Conservation (phyloP, 305 asterid genomes). For the Ilex paraguariensis region DNA sequence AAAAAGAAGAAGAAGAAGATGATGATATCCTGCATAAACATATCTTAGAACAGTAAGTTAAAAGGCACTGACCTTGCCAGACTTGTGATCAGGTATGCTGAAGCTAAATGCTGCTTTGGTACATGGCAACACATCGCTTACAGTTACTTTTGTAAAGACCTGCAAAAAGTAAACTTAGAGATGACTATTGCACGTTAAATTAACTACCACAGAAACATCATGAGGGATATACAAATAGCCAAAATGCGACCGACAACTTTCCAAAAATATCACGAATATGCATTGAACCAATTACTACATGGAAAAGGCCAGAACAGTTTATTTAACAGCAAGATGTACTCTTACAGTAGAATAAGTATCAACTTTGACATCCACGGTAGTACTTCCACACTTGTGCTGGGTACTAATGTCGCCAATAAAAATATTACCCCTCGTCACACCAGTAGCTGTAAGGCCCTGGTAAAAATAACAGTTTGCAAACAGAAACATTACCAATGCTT, state of each 20-base stretch:
- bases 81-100: conserved; percentile 76
- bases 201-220: no score
- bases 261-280: neutral
- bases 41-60: neutral
- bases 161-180: conserved; percentile 14
- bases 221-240: no score
- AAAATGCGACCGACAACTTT: neutral
- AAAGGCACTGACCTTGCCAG: conserved; percentile 60
- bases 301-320: conserved; percentile 2
- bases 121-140: conserved; percentile 45
- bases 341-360: conserved; percentile 81
- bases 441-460: conserved; percentile 81
- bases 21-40: neutral
- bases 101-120: conserved; percentile 74
- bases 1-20: neutral
- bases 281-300: no score
- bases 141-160: conserved; percentile 70
- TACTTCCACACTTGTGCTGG: conserved; percentile 60
- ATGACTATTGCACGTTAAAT: neutral
- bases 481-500: conserved; percentile 1
- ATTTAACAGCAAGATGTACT: conserved; percentile 6
- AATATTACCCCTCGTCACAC: conserved; percentile 62
- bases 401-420: conserved; percentile 73
- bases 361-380: conserved; percentile 70
- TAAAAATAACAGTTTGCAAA: conserved; percentile 13